phyloP scores from a whole-genome alignment of 1,284 basidiomycete species.

The Sanghuangporus baumii region DNA sequence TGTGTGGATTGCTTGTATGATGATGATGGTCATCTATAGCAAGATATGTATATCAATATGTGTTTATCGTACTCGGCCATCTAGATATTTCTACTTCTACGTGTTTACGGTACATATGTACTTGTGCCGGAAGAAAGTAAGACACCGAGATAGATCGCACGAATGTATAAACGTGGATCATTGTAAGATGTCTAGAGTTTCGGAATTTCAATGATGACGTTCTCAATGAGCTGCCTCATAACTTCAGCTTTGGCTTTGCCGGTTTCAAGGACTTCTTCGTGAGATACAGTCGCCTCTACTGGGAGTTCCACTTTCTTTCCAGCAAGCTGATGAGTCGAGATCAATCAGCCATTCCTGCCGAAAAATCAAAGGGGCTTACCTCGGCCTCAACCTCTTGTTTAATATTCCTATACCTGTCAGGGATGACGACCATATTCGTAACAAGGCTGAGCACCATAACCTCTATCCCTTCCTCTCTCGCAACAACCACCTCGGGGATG shows the following conservation, averaged over 20 bases:
- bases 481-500: slow-evolving; percentile 83
- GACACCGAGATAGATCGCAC: no score
- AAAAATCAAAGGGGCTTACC: slow-evolving; percentile 35
- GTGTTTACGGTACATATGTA: no score
- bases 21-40: no score
- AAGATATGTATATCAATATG: no score
- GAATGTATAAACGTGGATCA: no score
- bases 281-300: slow-evolving; percentile 54
- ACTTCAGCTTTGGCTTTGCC: slow-evolving; percentile 65
- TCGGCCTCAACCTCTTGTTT: slow-evolving; percentile 70
- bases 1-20: no score
- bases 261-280: slow-evolving; percentile 74
- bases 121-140: no score
- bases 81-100: no score
- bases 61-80: no score
- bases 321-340: slow-evolving; percentile 42
- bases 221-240: slow-evolving; percentile 62
- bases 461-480: slow-evolving; percentile 66
- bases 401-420: slow-evolving; percentile 62
- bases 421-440: slow-evolving; percentile 78
- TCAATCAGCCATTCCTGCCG: neutral
- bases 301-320: slow-evolving; percentile 45
- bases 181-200: neutral
- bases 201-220: slow-evolving; percentile 36
- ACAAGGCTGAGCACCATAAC: slow-evolving; percentile 75